phyloP scores from a whole-genome alignment of 176 grass and related monocot species.

The Oryza officinalis region DNA sequence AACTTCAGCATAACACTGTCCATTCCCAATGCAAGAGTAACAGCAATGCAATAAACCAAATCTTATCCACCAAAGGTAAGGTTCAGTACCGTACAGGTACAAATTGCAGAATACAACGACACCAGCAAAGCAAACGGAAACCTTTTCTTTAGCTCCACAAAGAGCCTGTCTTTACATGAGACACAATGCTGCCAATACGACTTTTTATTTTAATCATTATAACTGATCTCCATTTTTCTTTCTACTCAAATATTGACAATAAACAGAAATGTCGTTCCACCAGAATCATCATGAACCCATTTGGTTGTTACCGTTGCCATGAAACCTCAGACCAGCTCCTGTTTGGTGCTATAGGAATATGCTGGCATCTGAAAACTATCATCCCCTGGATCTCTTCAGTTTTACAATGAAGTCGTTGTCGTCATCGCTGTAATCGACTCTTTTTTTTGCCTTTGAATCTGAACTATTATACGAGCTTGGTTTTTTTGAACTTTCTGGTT shows the following conservation, averaged over 20 bases:
- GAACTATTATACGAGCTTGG: slow-evolving; percentile 38
- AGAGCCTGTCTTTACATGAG: neutral
- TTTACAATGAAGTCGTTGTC: slow-evolving; percentile 71
- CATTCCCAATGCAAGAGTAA: neutral
- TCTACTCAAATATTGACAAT: neutral
- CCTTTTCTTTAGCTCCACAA: neutral
- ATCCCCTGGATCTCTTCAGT: slow-evolving; percentile 58
- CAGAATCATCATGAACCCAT: neutral
- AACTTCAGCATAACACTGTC: neutral
- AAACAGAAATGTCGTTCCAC: neutral
- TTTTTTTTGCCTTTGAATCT: slow-evolving; percentile 69
- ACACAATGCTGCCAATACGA: neutral
- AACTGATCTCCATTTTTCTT: neutral
- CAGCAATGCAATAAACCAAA: neutral
- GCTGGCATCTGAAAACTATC: slow-evolving; percentile 9
- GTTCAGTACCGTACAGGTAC: neutral
- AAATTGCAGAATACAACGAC: neutral
- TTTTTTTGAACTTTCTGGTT: slow-evolving; percentile 71
- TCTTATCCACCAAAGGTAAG: neutral
- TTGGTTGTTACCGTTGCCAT: neutral
- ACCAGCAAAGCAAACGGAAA: neutral
- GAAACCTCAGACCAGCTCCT: neutral
- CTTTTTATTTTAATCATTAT: slow-evolving; percentile 23
- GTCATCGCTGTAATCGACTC: slow-evolving; percentile 58
- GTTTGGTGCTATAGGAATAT: neutral